Conservation (phyloP, 495 filamentous ascomycete species). For the Podospora appendiculata region DNA sequence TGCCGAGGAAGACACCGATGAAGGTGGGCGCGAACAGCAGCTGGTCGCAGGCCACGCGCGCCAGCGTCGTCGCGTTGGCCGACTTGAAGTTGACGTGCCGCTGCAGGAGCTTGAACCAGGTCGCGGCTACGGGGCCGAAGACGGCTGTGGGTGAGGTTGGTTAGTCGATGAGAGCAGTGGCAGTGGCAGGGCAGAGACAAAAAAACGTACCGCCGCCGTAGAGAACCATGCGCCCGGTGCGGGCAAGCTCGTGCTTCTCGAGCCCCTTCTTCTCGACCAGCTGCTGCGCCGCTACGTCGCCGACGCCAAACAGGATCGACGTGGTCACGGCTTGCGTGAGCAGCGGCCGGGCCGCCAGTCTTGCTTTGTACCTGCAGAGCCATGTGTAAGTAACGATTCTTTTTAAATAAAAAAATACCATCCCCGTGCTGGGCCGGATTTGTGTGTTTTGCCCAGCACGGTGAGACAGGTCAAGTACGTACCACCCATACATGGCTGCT, state of each 20-base stretch:
- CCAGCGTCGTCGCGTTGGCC: conserved; percentile 63
- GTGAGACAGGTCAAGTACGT: not conserved
- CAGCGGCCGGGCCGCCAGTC: conserved; percentile 70
- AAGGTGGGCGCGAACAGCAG: conserved; percentile 76
- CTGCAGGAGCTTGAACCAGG: conserved; percentile 74
- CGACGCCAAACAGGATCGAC: conserved; percentile 79
- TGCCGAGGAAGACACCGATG: conserved; percentile 72
- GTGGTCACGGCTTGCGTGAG: conserved; percentile 86
- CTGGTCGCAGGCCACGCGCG: conserved; percentile 80
- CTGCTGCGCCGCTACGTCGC: conserved; percentile 91
- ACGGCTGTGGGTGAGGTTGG: conserved; percentile 44
- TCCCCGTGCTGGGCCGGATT: not conserved
- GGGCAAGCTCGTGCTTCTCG: conserved; percentile 68
- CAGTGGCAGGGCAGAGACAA: not conserved
- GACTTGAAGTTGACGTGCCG: conserved; percentile 52
- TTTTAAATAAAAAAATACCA: too few species aligned
- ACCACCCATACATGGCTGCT: too few species aligned
- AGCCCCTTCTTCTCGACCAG: conserved; percentile 74
- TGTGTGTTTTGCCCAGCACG: not conserved
- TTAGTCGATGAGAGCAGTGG: not conserved
- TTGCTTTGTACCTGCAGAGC: conserved; percentile 71
- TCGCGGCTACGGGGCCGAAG: conserved; percentile 87
- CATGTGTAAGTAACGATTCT: not conserved
- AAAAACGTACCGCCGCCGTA: conserved; percentile 73
- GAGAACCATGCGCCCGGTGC: conserved; percentile 82